Evolutionary conservation across 139 green algal genomes (phyloP).

Genomic region (Diplosphaera chodatii): DNA sequence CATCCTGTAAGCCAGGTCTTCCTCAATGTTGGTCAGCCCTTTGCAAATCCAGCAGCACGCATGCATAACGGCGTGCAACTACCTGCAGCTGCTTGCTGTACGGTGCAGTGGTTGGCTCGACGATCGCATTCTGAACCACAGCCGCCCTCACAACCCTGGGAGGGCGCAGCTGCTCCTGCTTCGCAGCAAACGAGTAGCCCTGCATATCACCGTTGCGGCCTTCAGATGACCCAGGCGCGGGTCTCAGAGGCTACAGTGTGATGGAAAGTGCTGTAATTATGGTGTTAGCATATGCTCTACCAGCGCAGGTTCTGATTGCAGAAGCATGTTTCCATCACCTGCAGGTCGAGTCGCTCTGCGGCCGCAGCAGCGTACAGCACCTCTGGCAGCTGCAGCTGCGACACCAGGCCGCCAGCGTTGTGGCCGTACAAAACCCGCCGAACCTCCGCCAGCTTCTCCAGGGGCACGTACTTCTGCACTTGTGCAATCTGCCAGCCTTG

Average conservation of each 20-base stretch:
- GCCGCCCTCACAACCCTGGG: constrained; percentile 74
- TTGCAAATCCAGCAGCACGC: too few relatives aligned
- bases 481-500: too few relatives aligned
- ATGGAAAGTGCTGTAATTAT: too few relatives aligned
- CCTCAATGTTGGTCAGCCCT: too few relatives aligned
- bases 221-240: too few relatives aligned
- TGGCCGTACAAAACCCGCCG: constrained; percentile 66
- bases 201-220: constrained; percentile 28
- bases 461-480: constrained; percentile 53
- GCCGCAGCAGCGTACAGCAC: background rate
- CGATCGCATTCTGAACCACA: constrained; percentile 82
- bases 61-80: too few relatives aligned
- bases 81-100: constrained; percentile 69
- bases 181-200: constrained; percentile 67
- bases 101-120: constrained; percentile 69
- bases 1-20: too few relatives aligned
- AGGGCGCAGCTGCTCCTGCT: constrained; percentile 67
- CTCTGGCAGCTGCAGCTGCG: constrained; percentile 20
- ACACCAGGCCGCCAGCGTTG: constrained; percentile 59
- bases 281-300: too few relatives aligned
- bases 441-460: constrained; percentile 59
- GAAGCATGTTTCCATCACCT: too few relatives aligned
- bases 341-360: constrained; percentile 43
- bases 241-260: too few relatives aligned
- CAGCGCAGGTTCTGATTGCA: too few relatives aligned